Conservation (phyloP, 1,284 basidiomycete genomes). For the Puccinia sorghi region DNA sequence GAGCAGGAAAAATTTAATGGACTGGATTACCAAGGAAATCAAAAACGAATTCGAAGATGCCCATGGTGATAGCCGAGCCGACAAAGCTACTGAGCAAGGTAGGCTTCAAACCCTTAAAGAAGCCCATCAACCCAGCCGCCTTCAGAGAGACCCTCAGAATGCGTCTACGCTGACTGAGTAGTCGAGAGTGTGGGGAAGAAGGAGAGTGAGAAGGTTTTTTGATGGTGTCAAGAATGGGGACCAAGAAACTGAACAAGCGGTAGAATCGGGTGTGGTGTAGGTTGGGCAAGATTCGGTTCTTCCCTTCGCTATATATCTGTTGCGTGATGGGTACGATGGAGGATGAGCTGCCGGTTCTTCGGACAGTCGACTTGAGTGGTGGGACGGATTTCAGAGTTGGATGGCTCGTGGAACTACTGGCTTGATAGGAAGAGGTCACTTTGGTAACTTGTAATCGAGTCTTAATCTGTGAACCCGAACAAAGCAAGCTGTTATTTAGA, state of each 20-base stretch:
- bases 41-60: constrained; percentile 51
- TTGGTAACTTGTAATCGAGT: constrained; percentile 48
- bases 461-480: constrained; percentile 26
- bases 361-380: neutral
- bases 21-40: constrained; percentile 37
- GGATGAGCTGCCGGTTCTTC: neutral
- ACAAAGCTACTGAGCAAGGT: constrained; percentile 55
- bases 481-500: too few relatives aligned
- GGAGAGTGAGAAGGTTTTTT: constrained; percentile 4
- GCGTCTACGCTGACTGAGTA: constrained; percentile 2
- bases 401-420: neutral
- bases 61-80: constrained; percentile 55
- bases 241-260: constrained; percentile 50
- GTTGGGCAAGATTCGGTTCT: constrained; percentile 51
- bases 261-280: constrained; percentile 51
- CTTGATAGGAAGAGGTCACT: constrained; percentile 40
- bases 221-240: constrained; percentile 31
- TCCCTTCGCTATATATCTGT: constrained; percentile 46
- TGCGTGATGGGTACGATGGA: constrained; percentile 27
- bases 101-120: constrained; percentile 53
- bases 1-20: neutral
- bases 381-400: neutral
- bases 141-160: constrained; percentile 42
- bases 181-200: neutral
- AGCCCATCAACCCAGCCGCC: constrained; percentile 52